These are phyloP conservation scores for Pneumocystis wakefieldiae DNA, from an alignment of 1,139 yeast genomes.

Conservation along the genomic window DNA sequence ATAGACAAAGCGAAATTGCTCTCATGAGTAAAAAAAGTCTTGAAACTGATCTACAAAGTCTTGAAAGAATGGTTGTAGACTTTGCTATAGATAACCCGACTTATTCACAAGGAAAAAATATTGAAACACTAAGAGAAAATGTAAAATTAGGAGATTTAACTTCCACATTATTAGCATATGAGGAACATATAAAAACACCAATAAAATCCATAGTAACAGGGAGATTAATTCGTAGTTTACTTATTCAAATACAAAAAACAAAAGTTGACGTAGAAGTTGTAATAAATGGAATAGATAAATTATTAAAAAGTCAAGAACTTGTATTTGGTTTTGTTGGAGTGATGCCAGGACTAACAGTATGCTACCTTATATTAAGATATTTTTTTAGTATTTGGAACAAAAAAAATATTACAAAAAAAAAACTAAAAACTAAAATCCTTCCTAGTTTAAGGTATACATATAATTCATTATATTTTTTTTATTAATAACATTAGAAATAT, in stretches of 20 bases:
- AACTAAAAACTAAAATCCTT: constrained; percentile 10
- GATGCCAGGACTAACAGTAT: constrained; percentile 58
- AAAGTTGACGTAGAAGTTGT: constrained; percentile 92
- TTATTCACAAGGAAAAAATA: constrained; percentile 15
- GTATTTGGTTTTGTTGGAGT: constrained; percentile 85
- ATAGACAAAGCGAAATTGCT: constrained; percentile 52
- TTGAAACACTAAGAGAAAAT: constrained; percentile 22
- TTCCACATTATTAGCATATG: constrained; percentile 65
- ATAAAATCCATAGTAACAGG: constrained; percentile 50
- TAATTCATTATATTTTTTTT: constrained; percentile 42
- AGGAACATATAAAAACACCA: constrained; percentile 57
- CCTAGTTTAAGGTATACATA: constrained; percentile 28
- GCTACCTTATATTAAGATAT: constrained; percentile 30
- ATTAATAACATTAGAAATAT: constrained; percentile 30
- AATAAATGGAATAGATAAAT: constrained; percentile 74
- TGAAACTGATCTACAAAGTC: constrained; percentile 58
- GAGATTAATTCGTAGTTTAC: constrained; percentile 52
- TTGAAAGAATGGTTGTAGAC: constrained; percentile 77
- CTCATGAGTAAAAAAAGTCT: constrained; percentile 69
- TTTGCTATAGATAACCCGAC: constrained; percentile 32
- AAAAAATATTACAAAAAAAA: constrained; percentile 25
- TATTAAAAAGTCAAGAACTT: constrained; percentile 77
- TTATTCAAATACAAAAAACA: constrained; percentile 85
- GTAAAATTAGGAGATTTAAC: constrained; percentile 58
- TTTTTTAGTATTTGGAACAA: constrained; percentile 9